Evolutionary conservation across 768 basidiomycete genomes (phyloP), one percentile per base, ranked within the genome.

Genomic region (Xerocomellus intermedius): DNA sequence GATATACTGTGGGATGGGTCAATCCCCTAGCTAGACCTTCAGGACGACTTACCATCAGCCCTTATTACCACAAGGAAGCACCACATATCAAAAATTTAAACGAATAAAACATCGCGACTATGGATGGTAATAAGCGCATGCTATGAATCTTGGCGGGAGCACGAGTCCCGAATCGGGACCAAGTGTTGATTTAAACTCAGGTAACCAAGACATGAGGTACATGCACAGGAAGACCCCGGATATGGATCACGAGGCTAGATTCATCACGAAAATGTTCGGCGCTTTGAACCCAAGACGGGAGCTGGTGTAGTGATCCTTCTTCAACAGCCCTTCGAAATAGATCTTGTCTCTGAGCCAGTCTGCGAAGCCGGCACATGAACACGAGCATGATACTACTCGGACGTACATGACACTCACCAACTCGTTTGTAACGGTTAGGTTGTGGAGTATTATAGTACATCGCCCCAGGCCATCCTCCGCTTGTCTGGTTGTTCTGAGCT

Each of bases 191-290:
- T 14, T 12, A 19, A 28, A 36, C 14, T 50, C 47, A 33, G 33
- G 47, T 26, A 52, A 47, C 16, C 52, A 60, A 54, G 53, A 50
- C 2, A 50, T 16, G 21, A 50, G 39, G 45, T 57, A 59, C 46
- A 50, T 57, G 14, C 41, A 42, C 36, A 48, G 26, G 21, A 46
- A 33, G 42, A 38, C 26, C 43, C 22, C 14, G 19, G 45, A 28
- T 9, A 42, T 26, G n/a, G 46, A 50, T 74, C 68, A 85, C n/a
- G 76, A 70, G 12, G 76, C 74, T 38, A 89, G 58, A 51, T 79
- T 78, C 85, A 92, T 83, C 37, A 91, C 76, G 65, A 89, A 89
- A 37, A 91, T 80, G 64, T 93, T 92, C 7, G 89, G 83, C 3
- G 91, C 91, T 51, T 77, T 79, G 72, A 82, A 93, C 2, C 91